Evolutionary conservation across 495 filamentous ascomycete genomes (phyloP).

Genomic region (Tuber indicum): DNA sequence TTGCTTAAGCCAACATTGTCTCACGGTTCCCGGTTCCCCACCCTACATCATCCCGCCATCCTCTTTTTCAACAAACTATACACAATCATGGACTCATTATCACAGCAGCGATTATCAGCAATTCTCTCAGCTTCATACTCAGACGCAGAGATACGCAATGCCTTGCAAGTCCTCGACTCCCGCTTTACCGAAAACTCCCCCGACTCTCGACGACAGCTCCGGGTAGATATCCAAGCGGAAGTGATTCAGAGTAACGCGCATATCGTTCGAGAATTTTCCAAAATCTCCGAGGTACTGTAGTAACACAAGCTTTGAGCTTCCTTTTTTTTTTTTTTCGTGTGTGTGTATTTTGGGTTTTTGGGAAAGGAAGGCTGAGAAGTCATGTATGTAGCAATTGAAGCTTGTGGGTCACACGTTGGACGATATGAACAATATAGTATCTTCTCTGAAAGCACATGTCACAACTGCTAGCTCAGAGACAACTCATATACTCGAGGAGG

Average conservation of each 20-base stretch:
- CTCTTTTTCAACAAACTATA: neutral
- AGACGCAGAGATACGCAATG: constrained; percentile 84
- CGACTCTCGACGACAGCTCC: constrained; percentile 70
- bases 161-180: constrained; percentile 68
- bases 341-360: constrained; percentile 15
- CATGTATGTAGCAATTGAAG: constrained; percentile 63
- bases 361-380: constrained; percentile 26
- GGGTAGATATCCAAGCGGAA: constrained; percentile 83
- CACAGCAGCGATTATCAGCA: constrained; percentile 65
- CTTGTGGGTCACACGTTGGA: constrained; percentile 73
- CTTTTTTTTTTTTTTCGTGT: constrained; percentile 1
- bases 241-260: constrained; percentile 89
- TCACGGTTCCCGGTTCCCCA: neutral
- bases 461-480: constrained; percentile 67
- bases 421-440: constrained; percentile 71
- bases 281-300: constrained; percentile 71
- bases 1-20: neutral
- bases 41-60: neutral
- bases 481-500: constrained; percentile 69
- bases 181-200: constrained; percentile 65
- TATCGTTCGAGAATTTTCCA: constrained; percentile 82
- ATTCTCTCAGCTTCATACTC: constrained; percentile 89
- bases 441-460: constrained; percentile 73
- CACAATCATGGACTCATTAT: constrained; percentile 53
- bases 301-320: neutral